These are phyloP conservation scores for Cladophialophora bantiana DNA, from an alignment of 2,329 filamentous ascomycete species.

Conservation along the genomic window DNA sequence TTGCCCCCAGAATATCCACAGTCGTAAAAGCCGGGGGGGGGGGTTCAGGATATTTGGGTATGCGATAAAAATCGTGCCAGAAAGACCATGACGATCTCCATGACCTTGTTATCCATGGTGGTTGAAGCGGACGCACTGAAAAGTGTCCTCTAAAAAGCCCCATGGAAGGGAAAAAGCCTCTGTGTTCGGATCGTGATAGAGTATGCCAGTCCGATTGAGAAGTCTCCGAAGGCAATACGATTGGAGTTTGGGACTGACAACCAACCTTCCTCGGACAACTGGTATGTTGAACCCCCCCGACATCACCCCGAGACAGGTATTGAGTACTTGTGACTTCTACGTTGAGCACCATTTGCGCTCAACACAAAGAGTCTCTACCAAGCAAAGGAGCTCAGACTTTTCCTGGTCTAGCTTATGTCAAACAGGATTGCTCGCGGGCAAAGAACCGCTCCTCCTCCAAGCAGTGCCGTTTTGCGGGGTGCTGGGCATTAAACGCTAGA, in stretches of 20 bases:
- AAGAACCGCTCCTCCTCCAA: constrained; percentile 39
- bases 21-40: neutral
- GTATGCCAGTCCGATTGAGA: too few relatives aligned
- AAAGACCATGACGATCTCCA: constrained; percentile 44
- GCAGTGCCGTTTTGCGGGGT: constrained; percentile 33
- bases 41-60: neutral
- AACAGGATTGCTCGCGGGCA: constrained; percentile 49
- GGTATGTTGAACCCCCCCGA: constrained; percentile 36
- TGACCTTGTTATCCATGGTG: constrained; percentile 53
- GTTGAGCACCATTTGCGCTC: constrained; percentile 29
- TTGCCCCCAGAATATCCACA: neutral
- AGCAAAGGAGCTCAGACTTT: constrained; percentile 50
- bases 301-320: constrained; percentile 25
- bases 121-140: constrained; percentile 36
- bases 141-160: neutral
- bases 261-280: constrained; percentile 28
- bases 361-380: constrained; percentile 42
- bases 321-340: constrained; percentile 10
- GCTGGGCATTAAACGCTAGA: constrained; percentile 16
- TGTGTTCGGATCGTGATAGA: too few relatives aligned
- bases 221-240: constrained; percentile 25
- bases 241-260: constrained; percentile 31
- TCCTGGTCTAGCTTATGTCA: constrained; percentile 52
- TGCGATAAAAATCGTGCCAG: constrained; percentile 29
- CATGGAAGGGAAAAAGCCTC: too few relatives aligned